Conservation (phyloP, 257 asterid genomes). For the Echites panduratus region DNA sequence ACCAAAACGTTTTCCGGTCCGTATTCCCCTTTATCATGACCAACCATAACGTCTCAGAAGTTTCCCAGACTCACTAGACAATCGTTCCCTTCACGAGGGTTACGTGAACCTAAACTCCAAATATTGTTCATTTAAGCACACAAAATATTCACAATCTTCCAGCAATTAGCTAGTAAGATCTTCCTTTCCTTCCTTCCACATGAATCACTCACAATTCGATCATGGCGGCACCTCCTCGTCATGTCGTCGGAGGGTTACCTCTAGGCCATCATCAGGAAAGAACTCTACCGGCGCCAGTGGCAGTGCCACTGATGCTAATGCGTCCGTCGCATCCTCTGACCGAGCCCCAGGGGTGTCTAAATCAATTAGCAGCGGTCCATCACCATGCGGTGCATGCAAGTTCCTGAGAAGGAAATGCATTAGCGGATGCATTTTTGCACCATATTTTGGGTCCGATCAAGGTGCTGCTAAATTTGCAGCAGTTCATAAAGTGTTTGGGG, state of each 20-base stretch:
- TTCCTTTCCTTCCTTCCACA: constrained; percentile 16
- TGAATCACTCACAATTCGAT: constrained; percentile 34
- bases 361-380: constrained; percentile 33
- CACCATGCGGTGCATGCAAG: constrained; percentile 94
- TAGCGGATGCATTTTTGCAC: constrained; percentile 77
- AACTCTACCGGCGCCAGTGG: constrained; percentile 10
- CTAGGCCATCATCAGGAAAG: constrained; percentile 19
- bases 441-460: constrained; percentile 74
- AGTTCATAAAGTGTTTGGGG: constrained; percentile 89
- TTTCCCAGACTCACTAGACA: constrained; percentile 37
- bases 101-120: constrained; percentile 43
- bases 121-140: constrained; percentile 34
- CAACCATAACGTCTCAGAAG: constrained; percentile 27
- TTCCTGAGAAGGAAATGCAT: constrained; percentile 87
- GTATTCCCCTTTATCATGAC: constrained; percentile 6
- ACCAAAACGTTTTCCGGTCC: constrained; percentile 21
- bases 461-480: constrained; percentile 90
- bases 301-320: too few relatives aligned
- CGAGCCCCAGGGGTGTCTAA: not conserved
- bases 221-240: constrained; percentile 26
- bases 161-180: constrained; percentile 8
- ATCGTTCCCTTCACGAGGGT: constrained; percentile 63
- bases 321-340: too few relatives aligned
- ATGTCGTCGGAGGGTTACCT: constrained; percentile 27
- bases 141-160: constrained; percentile 15